Evolutionary conservation across 2,329 filamentous ascomycete species (phyloP), one percentile per base, ranked within the genome.

Genomic region (Grosmannia huntii): DNA sequence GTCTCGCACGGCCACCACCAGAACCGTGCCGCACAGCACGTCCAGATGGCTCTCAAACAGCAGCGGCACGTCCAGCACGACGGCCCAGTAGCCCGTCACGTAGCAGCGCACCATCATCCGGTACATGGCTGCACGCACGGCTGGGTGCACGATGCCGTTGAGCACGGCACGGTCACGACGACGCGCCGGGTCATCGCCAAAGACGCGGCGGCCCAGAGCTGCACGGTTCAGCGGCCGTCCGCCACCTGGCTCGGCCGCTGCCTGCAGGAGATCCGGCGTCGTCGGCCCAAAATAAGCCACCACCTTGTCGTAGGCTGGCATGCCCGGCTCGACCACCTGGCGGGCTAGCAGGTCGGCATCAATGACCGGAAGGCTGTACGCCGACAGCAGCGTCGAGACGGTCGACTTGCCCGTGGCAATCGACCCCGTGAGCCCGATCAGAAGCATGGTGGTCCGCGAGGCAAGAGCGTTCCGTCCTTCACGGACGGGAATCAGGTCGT

Each of bases 381-480:
- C 78, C 55, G 87, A 83, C 66, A 99, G 87, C 65, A 96, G 80
- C 46, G 80, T 78, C 31, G 94, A 96, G 58, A 96, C 90, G 64
- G 92, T 99, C 52, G 92, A 96, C 81, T 99, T 99, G 70, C 94
- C 94, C 6, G 94, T 99, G 61, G 94, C 94, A 69, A 99, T 97
- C 61, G 91, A 96, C 69, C 94, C 94, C 10, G 94, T 99, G 28
- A 99, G 83, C 59, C 94, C 94, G 66, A 99, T 90, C 67, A 99
- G 84, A 54, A 97, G 82, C 94, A 97, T 97, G n/a, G 64, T 65
- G 27, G 19, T 9, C 12, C 16, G 25, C n/a, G 41, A 44, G 7
- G 41, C 41, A 44, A 10, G 14, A 21, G 41, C 16, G 7, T 5
- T n/a, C 41, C 41, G 41, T 44, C 41, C 41, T 4, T 16, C 16